These are phyloP conservation scores for Catunica adiposa DNA, from an alignment of 2,329 filamentous ascomycete species.

Conservation along the genomic window DNA sequence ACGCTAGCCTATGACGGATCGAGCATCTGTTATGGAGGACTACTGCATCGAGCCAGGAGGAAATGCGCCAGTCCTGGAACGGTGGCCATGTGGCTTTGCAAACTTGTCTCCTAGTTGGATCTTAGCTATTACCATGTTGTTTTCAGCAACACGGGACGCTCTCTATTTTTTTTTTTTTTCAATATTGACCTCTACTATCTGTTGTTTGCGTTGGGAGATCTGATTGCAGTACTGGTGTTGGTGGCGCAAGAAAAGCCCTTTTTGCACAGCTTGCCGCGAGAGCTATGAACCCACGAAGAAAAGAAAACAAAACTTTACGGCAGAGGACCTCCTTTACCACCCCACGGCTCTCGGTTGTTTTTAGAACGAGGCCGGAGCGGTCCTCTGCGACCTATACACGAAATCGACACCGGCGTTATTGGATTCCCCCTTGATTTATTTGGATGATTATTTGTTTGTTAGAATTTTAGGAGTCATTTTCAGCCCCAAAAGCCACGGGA, in stretches of 20 bases:
- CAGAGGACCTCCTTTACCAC: not conserved
- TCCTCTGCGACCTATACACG: not conserved
- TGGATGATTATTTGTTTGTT: not conserved
- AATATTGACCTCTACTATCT: not conserved
- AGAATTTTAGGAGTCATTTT: too few relatives aligned
- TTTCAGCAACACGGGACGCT: not conserved
- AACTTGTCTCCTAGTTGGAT: not conserved
- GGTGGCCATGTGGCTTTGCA: conserved; percentile 13
- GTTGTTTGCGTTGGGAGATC: not conserved
- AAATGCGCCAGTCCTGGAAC: conserved; percentile 15
- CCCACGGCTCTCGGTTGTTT: not conserved
- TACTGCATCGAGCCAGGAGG: conserved; percentile 8
- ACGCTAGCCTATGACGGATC: not conserved
- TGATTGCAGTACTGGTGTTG: not conserved
- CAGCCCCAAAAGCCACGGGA: too few relatives aligned
- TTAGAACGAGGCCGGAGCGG: not conserved
- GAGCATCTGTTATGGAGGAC: not conserved
- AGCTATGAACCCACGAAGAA: not conserved
- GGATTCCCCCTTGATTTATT: conserved; percentile 2
- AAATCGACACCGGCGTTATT: conserved; percentile 4
- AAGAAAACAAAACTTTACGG: not conserved
- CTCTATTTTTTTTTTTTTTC: not conserved
- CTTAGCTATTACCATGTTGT: not conserved
- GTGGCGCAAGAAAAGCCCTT: not conserved
- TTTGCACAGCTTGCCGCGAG: not conserved